phyloP scores from a whole-genome alignment of 179 eudicot genomes.

The Pouteria campechiana region DNA sequence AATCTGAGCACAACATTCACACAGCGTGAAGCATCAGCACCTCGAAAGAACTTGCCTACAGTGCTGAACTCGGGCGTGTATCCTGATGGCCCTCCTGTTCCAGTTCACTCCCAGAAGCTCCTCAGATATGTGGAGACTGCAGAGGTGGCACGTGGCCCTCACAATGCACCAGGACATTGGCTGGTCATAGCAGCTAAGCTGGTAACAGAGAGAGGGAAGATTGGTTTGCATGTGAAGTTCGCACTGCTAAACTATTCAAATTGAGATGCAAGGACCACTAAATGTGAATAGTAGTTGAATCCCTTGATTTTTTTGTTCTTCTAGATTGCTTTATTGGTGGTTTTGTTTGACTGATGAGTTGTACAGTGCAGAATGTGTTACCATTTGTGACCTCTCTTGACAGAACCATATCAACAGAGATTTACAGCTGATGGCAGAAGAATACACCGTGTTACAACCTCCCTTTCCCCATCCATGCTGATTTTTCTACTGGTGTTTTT shows the following conservation, averaged over 20 bases:
- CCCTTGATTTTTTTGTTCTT: no score
- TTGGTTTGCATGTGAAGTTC: conserved; percentile 81
- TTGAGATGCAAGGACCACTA: no score
- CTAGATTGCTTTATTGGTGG: no score
- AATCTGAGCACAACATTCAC: conserved; percentile 69
- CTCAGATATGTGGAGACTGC: conserved; percentile 58
- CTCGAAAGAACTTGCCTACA: conserved; percentile 48
- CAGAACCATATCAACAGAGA: no score
- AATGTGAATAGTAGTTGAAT: no score
- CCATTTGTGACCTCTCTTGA: no score
- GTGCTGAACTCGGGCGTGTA: conserved; percentile 78
- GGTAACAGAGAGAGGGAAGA: conserved; percentile 68
- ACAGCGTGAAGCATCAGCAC: conserved; percentile 29
- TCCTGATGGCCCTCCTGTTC: conserved; percentile 86
- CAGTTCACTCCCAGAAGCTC: conserved; percentile 50
- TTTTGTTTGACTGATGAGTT: no score
- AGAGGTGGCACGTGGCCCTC: conserved; percentile 83
- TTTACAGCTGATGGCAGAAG: no score
- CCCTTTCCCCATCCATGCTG: no score
- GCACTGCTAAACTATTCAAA: conserved; percentile 64
- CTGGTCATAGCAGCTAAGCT: conserved; percentile 80
- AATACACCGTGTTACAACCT: no score
- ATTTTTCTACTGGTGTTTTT: no score
- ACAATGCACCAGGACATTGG: conserved; percentile 92
- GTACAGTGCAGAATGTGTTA: no score